phyloP scores from a whole-genome alignment of 768 basidiomycete species.

The Podaxis sp. region DNA sequence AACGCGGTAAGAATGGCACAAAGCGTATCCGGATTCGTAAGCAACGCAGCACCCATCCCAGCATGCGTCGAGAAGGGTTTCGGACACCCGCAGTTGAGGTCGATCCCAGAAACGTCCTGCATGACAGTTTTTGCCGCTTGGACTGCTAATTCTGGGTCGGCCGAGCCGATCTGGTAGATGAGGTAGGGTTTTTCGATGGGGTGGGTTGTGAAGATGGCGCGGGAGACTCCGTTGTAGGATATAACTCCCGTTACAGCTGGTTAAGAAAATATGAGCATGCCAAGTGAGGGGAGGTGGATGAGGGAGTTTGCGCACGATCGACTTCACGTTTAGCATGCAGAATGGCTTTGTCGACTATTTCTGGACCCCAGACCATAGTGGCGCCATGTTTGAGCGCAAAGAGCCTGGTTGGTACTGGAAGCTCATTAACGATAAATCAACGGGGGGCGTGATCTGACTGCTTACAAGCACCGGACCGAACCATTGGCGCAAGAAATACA shows the following conservation, averaged over 20 bases:
- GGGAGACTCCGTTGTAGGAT: constrained; percentile 79
- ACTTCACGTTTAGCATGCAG: constrained; percentile 80
- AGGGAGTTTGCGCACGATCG: constrained; percentile 62
- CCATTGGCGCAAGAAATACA: constrained; percentile 97
- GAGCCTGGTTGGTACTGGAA: constrained; percentile 78
- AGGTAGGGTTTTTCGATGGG: constrained; percentile 93
- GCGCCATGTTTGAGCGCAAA: constrained; percentile 92
- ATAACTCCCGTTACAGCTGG: constrained; percentile 84
- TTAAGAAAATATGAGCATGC: background rate
- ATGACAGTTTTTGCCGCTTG: constrained; percentile 86
- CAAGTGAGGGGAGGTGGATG: background rate
- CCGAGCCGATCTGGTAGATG: constrained; percentile 93
- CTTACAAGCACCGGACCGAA: constrained; percentile 87
- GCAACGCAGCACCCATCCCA: constrained; percentile 96
- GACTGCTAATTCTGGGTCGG: constrained; percentile 87
- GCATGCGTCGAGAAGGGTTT: constrained; percentile 92
- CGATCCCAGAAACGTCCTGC: constrained; percentile 90
- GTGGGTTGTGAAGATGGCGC: constrained; percentile 89
- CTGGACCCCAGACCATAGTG: constrained; percentile 93
- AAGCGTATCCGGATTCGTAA: constrained; percentile 88
- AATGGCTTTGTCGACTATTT: constrained; percentile 95
- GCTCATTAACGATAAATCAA: constrained; percentile 13
- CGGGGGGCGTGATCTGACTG: constrained; percentile 24
- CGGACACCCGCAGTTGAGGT: constrained; percentile 97
- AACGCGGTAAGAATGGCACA: constrained; percentile 86